Evolutionary conservation across 169 alveolate genomes (phyloP), one percentile per base, ranked within the genome.

Genomic region (Plasmodium yoelii): DNA sequence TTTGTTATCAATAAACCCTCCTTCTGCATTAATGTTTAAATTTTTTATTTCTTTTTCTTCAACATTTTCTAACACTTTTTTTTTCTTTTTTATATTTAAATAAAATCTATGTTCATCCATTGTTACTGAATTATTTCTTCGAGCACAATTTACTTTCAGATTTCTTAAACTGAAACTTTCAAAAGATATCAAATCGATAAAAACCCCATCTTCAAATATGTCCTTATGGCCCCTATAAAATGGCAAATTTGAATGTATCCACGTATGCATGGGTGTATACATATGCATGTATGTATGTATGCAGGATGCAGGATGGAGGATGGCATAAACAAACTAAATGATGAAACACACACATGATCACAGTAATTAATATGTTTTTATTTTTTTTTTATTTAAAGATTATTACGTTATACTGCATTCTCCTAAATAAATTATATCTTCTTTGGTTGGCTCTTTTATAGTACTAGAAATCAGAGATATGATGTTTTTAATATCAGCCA

Each of bases 401-500:
- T 8, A 15, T 75, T 63, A 75, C 88, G 88, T 75, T 67, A 75
- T 53, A 44, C 88, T 75, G 56, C 88, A 75, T 69, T 75, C 88
- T 18, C 73, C 88, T 57, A 75, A 61, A 67, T 75, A 63, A n/a
- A 75, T 75, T 1, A 75, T 49, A 34, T 75, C 88, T 26, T 75
- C 88, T 53, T 63, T 63, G 47, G 88, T 63, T 47, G 88, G 88
- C 12, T 61, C 88, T n/a, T 69, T 56, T 64, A 75, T 15, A 46
- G 19, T 75, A 2, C 65, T 53, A 51, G 88, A 63, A 75, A 75
- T 75, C 13, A 56, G 64, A 19, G 88, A 55, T 67, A 75, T 56
- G 24, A 75, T 24, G 34, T 46, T 64, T 61, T 75, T 75, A 63
- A 63, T 75, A 64, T 75, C 88, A 39, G 77, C 59, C 88, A 75